A percentile compares a stretch with the other conserved stretches of the same genome.
phyloP scores from a whole-genome alignment of 208 protist species.

The Crithidia fasciculata region DNA sequence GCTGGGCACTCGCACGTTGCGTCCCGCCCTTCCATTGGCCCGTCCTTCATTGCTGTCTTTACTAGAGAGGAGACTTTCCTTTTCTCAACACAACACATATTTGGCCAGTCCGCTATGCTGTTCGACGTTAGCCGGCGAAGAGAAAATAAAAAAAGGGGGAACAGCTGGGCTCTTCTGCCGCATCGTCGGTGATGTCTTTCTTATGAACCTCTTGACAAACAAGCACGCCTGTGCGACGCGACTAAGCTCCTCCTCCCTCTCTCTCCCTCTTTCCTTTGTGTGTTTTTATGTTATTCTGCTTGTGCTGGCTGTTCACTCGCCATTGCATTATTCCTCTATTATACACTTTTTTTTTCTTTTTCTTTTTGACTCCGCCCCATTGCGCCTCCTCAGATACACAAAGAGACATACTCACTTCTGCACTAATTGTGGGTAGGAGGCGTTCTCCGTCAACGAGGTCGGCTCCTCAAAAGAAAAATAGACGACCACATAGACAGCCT shows the following conservation, averaged over 20 bases:
- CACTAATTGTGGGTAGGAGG: neutral
- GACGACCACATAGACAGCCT: too few relatives aligned
- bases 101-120: too few relatives aligned
- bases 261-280: neutral
- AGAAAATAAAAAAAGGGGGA: neutral
- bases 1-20: too few relatives aligned
- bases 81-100: too few relatives aligned
- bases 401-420: neutral
- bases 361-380: neutral
- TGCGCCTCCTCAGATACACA: too few relatives aligned
- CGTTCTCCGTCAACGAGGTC: too few relatives aligned
- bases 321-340: neutral
- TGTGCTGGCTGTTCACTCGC: slow-evolving; percentile 8
- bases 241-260: neutral
- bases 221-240: neutral
- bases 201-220: neutral
- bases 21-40: too few relatives aligned
- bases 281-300: slow-evolving; percentile 28
- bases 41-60: too few relatives aligned
- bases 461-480: too few relatives aligned
- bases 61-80: too few relatives aligned
- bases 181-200: too few relatives aligned
- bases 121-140: neutral
- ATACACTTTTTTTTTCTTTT: slow-evolving; percentile 19
- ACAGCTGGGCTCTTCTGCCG: neutral